Evolutionary conservation across 768 basidiomycete genomes (phyloP), one percentile per base, ranked within the genome.

Genomic region (Phylloporus rhodoxanthus): DNA sequence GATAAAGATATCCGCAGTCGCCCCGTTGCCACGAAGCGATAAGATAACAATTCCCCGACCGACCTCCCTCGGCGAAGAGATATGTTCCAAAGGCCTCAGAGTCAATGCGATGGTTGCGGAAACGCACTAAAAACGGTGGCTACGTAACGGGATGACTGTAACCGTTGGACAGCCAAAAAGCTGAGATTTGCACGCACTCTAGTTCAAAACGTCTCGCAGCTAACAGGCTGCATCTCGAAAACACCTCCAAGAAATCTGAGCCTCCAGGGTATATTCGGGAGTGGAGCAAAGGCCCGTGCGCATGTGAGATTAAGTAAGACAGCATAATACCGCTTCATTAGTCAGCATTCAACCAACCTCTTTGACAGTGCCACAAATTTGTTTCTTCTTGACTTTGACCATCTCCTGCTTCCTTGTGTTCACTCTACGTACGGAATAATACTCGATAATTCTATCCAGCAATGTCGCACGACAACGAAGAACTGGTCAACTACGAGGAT

Each of bases 401-500:
- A 54, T 47, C 48, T 45, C 51, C 47, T 21, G 41, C 56, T 57
- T 55, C 19, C 19, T 57, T 54, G 23, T 5, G 50, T 48, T 19
- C 55, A 51, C 62, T 59, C 63, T 63, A 53, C 58, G 53, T 58
- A 48, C 59, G 56, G 23, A 21, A 25, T 64, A 61, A 59, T 55
- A 55, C 54, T 60, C 60, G 54, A 5, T 53, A 54, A 62, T 60
- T 48, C 55, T 43, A 45, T 51, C 50, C 54, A 48, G 59, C 69
- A 66, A 91, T 90, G 87, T 79, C 78, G 40, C 80, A 85, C 74
- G 90, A 91, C 73, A 87, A 87, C 68, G 90, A 92, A 66, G 90
- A 93, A 63, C 83, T 93, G 38, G 90, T 93, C 68, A 91, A 93
- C 76, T 93, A 92, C 75, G 91, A 93, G 70, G 91, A 93, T 58